Evolutionary conservation across 225 moss, liverwort and hornwort genomes (phyloP).

Genomic region (Straminergon stramineum): DNA sequence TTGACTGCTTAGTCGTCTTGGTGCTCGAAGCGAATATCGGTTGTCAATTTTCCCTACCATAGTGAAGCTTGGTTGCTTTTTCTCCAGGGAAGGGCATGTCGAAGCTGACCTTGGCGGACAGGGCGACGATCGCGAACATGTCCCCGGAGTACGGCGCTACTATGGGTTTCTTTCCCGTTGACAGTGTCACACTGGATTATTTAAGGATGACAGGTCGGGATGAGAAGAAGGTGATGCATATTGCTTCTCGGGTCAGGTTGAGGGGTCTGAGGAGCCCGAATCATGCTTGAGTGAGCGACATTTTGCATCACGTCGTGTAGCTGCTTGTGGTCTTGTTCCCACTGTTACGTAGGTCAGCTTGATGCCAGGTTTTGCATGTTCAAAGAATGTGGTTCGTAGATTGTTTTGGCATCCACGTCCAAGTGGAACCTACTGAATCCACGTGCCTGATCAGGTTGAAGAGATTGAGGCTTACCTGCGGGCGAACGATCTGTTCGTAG

Average conservation of each 20-base stretch:
- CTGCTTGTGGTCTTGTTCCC: neutral
- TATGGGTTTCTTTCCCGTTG: conserved; percentile 98
- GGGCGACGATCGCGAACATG: conserved; percentile 98
- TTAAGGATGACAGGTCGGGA: conserved; percentile 87
- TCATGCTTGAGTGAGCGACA: neutral
- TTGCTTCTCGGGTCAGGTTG: neutral
- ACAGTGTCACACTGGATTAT: conserved; percentile 72
- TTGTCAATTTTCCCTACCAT: neutral
- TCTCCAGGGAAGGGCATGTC: conserved; percentile 76
- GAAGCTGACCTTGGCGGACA: conserved; percentile 74
- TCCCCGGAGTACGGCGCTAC: conserved; percentile 98
- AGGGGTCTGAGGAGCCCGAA: neutral
- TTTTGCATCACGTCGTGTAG: neutral
- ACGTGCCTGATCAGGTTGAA: conserved; percentile 37
- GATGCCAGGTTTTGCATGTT: neutral
- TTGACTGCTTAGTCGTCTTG: neutral
- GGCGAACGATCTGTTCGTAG: conserved; percentile 84
- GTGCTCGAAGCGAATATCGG: neutral
- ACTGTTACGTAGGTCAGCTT: neutral
- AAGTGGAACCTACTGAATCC: neutral
- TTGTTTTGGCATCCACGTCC: neutral
- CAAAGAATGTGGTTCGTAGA: neutral
- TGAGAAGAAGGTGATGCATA: conserved; percentile 56
- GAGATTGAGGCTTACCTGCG: conserved; percentile 86
- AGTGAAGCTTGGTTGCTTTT: neutral